These are phyloP conservation scores for Tillandsia fasciculata DNA, from an alignment of 176 grass and related monocot species.

Conservation along the genomic window DNA sequence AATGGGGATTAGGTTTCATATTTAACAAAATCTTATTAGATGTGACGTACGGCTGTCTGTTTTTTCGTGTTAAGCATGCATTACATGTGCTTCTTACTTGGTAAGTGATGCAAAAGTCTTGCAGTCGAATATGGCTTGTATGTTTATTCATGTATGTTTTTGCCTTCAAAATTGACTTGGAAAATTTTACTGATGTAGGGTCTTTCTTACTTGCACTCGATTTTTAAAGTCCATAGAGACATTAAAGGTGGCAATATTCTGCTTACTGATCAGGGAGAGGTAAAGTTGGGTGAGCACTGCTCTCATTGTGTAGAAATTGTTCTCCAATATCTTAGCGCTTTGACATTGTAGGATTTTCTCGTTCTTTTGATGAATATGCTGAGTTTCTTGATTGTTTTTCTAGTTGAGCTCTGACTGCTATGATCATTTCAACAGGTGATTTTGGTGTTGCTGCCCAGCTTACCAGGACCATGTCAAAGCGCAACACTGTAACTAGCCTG, in stretches of 20 bases:
- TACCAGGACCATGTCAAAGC: constrained; percentile 99
- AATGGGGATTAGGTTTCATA: no score
- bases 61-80: no score
- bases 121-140: not conserved
- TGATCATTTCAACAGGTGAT: constrained; percentile 60
- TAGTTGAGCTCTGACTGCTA: not conserved
- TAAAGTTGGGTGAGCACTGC: constrained; percentile 85
- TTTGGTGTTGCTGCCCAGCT: constrained; percentile 98
- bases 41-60: no score
- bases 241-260: constrained; percentile 99
- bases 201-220: constrained; percentile 96
- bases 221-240: constrained; percentile 99
- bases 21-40: no score
- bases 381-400: not conserved
- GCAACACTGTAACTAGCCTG: constrained; percentile 66
- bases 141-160: constrained; percentile 12
- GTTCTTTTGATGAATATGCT: constrained; percentile 9
- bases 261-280: constrained; percentile 97
- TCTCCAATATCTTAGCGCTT: constrained; percentile 15
- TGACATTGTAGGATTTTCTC: constrained; percentile 8
- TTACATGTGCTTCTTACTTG: no score
- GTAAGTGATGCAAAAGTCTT: no score
- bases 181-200: constrained; percentile 54
- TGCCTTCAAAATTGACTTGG: not conserved
- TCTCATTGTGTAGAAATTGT: not conserved